These are phyloP conservation scores for Chytriomyces sp. DNA, from an alignment of 192 early-diverging fungal species.

Conservation along the genomic window DNA sequence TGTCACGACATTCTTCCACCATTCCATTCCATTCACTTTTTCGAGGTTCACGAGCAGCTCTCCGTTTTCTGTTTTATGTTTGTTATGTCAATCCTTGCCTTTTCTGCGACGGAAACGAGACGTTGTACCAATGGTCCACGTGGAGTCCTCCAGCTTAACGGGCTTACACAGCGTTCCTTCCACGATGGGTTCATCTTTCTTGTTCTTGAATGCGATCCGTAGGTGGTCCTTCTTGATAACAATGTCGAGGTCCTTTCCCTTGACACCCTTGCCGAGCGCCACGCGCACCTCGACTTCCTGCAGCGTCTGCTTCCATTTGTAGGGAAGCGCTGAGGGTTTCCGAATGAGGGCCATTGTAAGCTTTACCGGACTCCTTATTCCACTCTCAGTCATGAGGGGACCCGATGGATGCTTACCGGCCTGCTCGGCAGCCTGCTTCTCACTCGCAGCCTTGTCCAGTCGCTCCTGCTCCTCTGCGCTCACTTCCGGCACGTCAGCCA, in stretches of 20 bases:
- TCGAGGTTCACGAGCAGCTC: constrained; percentile 80
- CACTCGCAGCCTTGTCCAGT: constrained; percentile 29
- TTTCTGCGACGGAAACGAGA: too few species aligned
- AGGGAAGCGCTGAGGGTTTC: constrained; percentile 58
- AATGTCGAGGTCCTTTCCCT: constrained; percentile 67
- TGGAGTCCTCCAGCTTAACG: constrained; percentile 77
- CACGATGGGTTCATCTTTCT: constrained; percentile 62
- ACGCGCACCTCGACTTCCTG: constrained; percentile 76
- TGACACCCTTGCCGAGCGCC: constrained; percentile 72
- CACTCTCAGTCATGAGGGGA: too few species aligned
- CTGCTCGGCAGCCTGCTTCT: constrained; percentile 47
- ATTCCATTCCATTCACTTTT: constrained; percentile 76
- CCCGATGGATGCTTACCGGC: constrained; percentile 27
- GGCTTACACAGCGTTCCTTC: constrained; percentile 74
- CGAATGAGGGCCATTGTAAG: neutral
- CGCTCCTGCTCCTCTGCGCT: constrained; percentile 38
- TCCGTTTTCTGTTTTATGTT: constrained; percentile 62
- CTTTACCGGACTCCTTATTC: too few species aligned
- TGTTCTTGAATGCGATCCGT: constrained; percentile 70
- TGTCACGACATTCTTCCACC: constrained; percentile 86
- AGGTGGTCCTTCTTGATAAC: constrained; percentile 67
- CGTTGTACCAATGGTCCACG: constrained; percentile 72
- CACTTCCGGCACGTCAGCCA: neutral
- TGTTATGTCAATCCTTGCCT: too few species aligned
- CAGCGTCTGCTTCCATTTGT: constrained; percentile 82